Conservation (phyloP, 148 eudicot species). For the Vaccinium myrtillus region DNA sequence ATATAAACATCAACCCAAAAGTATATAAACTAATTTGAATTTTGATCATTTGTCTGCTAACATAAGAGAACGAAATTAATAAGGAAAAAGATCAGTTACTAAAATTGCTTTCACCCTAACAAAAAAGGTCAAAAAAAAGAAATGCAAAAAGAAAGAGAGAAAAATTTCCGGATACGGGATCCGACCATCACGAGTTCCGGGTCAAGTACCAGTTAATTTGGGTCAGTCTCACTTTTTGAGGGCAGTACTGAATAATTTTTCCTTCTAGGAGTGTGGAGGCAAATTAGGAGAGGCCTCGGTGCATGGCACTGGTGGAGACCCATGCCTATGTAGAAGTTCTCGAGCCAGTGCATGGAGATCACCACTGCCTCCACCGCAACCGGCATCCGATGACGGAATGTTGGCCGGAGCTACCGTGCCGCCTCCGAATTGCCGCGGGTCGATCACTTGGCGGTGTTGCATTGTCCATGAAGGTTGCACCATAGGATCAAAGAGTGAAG, state of each 20-base stretch:
- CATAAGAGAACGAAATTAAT: not conserved
- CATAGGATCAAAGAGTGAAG: slow-evolving; percentile 47
- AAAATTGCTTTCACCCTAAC: slow-evolving; percentile 8
- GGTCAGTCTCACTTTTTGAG: slow-evolving; percentile 22
- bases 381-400: slow-evolving; percentile 4
- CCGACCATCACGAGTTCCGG: slow-evolving; percentile 9
- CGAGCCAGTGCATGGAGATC: slow-evolving; percentile 54
- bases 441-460: slow-evolving; percentile 26
- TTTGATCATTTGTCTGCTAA: not conserved
- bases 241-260: not conserved
- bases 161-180: not conserved
- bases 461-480: slow-evolving; percentile 35
- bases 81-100: not conserved
- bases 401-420: slow-evolving; percentile 16
- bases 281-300: slow-evolving; percentile 23
- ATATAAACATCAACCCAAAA: not conserved
- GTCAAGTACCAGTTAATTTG: slow-evolving; percentile 20
- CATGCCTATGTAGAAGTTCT: slow-evolving; percentile 42
- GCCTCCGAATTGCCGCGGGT: slow-evolving; percentile 31
- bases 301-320: slow-evolving; percentile 31
- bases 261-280: slow-evolving; percentile 34
- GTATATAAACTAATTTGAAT: slow-evolving; percentile 16
- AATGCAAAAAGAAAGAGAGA: not conserved
- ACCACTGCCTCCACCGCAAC: slow-evolving; percentile 19
- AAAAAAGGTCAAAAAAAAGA: not conserved